phyloP scores from a whole-genome alignment of 2,329 filamentous ascomycete species.

The Lojkania enalia region DNA sequence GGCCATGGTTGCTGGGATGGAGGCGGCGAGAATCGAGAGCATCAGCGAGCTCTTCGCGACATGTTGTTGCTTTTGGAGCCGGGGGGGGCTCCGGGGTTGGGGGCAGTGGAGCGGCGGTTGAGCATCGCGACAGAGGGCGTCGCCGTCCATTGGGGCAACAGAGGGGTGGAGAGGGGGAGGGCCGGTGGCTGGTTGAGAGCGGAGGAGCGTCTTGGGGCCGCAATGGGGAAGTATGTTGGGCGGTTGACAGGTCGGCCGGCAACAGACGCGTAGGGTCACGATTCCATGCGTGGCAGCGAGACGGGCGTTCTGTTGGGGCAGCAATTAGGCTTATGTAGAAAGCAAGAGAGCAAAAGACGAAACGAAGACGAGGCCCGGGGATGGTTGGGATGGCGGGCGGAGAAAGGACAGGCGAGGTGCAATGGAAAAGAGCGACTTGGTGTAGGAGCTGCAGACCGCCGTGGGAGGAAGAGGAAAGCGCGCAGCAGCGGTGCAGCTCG shows the following conservation, averaged over 20 bases:
- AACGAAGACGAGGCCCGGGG: no score
- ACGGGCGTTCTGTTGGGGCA: background rate
- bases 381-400: conserved; percentile 23
- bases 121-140: conserved; percentile 14
- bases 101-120: conserved; percentile 14
- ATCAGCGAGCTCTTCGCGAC: conserved; percentile 21
- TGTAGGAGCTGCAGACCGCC: conserved; percentile 41
- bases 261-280: conserved; percentile 36
- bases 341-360: conserved; percentile 20
- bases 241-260: conserved; percentile 23
- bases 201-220: conserved; percentile 8
- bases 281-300: conserved; percentile 35
- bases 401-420: conserved; percentile 29
- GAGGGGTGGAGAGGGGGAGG: conserved; percentile 1
- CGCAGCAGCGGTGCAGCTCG: conserved; percentile 22
- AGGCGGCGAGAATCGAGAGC: conserved; percentile 33
- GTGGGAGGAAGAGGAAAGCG: conserved; percentile 24
- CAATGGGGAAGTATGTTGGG: conserved; percentile 20
- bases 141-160: conserved; percentile 22
- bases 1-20: conserved; percentile 36
- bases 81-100: conserved; percentile 12
- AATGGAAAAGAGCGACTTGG: conserved; percentile 41
- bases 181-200: conserved; percentile 1
- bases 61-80: conserved; percentile 28
- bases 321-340: conserved; percentile 17